Evolutionary conservation across 2,329 filamentous ascomycete species (phyloP).

Genomic region (Epichloe typhina): DNA sequence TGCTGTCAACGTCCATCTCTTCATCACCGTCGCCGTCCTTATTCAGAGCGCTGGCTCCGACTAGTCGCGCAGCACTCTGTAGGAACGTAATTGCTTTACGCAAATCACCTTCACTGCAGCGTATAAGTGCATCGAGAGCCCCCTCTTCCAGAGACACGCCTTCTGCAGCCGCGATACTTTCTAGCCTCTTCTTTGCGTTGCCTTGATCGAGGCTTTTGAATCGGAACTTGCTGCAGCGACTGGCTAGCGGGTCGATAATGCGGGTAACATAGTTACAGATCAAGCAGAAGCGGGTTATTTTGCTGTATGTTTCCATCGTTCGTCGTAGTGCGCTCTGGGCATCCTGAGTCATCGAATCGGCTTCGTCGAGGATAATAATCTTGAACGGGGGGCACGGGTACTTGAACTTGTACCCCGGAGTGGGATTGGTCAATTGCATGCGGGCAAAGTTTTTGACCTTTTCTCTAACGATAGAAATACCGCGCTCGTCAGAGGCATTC

Average conservation of each 20-base stretch:
- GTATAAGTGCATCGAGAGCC: slow-evolving; percentile 71
- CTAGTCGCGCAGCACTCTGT: slow-evolving; percentile 83
- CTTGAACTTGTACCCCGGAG: slow-evolving; percentile 50
- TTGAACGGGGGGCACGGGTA: slow-evolving; percentile 98
- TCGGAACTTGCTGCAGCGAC: slow-evolving; percentile 87
- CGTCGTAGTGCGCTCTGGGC: slow-evolving; percentile 83
- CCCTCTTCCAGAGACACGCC: slow-evolving; percentile 64
- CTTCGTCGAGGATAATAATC: slow-evolving; percentile 96
- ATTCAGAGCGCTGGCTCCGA: slow-evolving; percentile 49
- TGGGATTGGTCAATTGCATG: slow-evolving; percentile 79
- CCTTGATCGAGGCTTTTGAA: slow-evolving; percentile 91
- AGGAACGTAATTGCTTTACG: slow-evolving; percentile 92
- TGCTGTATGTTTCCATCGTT: slow-evolving; percentile 97
- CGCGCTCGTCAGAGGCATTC: slow-evolving; percentile 97
- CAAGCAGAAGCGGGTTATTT: slow-evolving; percentile 92
- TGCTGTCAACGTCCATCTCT: slow-evolving; percentile 48
- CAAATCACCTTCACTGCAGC: slow-evolving; percentile 85
- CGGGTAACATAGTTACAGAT: slow-evolving; percentile 98
- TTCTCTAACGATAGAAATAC: slow-evolving; percentile 90
- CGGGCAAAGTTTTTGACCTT: slow-evolving; percentile 98
- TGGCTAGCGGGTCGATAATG: slow-evolving; percentile 93
- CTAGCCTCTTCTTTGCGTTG: slow-evolving; percentile 66
- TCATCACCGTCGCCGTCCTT: slow-evolving; percentile 40
- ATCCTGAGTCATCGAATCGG: slow-evolving; percentile 98
- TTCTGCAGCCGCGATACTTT: slow-evolving; percentile 72